Conservation (phyloP, 106 monocot species). For the Dendrobium catenatum region DNA sequence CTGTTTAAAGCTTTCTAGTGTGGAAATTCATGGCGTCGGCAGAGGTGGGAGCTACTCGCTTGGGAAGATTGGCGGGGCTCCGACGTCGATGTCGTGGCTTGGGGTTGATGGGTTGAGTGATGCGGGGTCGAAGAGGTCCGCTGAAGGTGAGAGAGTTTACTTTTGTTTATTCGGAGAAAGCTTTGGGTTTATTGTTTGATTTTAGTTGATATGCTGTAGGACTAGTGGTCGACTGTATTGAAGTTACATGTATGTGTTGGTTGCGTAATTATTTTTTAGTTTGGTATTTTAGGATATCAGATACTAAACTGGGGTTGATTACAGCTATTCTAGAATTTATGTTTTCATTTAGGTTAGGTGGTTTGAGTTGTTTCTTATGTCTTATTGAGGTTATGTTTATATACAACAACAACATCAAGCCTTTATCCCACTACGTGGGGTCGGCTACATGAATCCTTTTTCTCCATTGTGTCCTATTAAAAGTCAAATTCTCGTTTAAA, state of each 20-base stretch:
- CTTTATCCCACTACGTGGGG: too few relatives aligned
- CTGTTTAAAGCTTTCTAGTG: not conserved
- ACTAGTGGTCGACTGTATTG: not conserved
- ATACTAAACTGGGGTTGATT: too few relatives aligned
- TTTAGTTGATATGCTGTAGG: not conserved
- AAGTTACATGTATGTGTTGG: not conserved
- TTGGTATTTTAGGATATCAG: too few relatives aligned
- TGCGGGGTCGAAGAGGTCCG: slow-evolving; percentile 15
- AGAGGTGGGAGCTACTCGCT: not conserved
- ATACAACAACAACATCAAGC: too few relatives aligned
- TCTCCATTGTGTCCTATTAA: too few relatives aligned
- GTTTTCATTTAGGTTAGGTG: not conserved
- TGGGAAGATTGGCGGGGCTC: not conserved
- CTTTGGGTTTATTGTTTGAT: not conserved
- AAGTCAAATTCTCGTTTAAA: too few relatives aligned
- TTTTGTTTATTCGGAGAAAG: not conserved
- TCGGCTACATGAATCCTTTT: too few relatives aligned
- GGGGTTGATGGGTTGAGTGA: slow-evolving; percentile 2
- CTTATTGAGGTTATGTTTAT: not conserved
- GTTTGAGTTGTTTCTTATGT: not conserved
- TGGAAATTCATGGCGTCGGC: not conserved
- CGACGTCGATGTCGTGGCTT: slow-evolving; percentile 9
- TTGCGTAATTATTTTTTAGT: not conserved
- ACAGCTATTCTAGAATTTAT: not conserved
- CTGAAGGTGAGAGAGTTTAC: slow-evolving; percentile 18